Base-by-base conservation (phyloP, 1,139 yeast genomes). In the Candida tropicalis region DNA sequence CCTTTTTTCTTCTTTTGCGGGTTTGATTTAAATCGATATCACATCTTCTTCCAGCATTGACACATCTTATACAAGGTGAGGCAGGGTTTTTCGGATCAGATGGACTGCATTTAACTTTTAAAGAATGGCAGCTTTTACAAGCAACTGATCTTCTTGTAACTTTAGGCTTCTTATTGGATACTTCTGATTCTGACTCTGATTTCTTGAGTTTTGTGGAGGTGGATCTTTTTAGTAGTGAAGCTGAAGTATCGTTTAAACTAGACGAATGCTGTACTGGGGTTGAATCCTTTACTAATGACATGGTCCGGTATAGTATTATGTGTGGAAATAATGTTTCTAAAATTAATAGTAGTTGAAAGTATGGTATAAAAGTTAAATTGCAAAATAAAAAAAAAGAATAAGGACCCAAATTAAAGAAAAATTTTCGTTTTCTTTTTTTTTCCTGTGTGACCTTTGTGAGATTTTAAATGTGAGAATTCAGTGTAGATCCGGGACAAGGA, bases 101-200 rank as follows among this genome's bases (percentile, higher is more conserved):
- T 0, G 95, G 95, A 10, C 85, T 81, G 60, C 97, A 89, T 52
- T 84, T 82, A 27, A 88, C 96, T 56, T 89, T 89, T 40, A 88
- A 70, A 1, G 86, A 62, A 56, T 89, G 95, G 59, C 97, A 89
- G 43, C 84, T 77, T 44, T 82, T 84, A 61, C 97, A 89, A 1
- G 96, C 96, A 32, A 66, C 73, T 6, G 71, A 53, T 43, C 74
- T 54, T 47, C 73, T 53, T 3, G 60, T 51, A 5, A 52, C 46
- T 41, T 58, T 59, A 5, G 49, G 38, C 37, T 52, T 50, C 28
- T 39, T 37, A 13, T 13, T 16, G 17, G 34, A 18, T 15, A 15
- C 28, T 5, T 37, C 35, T 10, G 32, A n/a, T 3, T 33, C 36
- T 8, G 35, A 18, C 7, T n/a, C 23, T 15, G 12, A 12, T 10